Base-by-base conservation (phyloP, 2,329 filamentous ascomycete genomes). In the Onygena corvina region DNA sequence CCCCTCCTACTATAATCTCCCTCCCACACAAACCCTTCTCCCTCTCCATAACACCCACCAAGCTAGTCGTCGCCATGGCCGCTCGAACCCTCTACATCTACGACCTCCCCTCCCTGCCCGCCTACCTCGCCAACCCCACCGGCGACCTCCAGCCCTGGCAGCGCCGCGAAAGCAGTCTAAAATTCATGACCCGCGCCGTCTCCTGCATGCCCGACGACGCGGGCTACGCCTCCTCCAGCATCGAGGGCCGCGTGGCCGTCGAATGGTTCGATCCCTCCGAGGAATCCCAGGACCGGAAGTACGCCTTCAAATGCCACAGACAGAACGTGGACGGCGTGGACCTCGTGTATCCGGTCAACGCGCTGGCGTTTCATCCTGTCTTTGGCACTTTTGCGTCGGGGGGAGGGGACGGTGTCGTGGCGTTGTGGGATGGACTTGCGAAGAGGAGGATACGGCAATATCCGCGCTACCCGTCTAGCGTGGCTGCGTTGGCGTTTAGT, bases 221-320 rank as follows among this genome's bases (percentile, higher is more conserved):
- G 8, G 92, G 92, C 3, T 98, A 96, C 64, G 89, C 90, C 7
- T 90, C 84, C 1, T 86, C 80, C 51, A 89, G 83, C 60, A 98
- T 98, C 60, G 92, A 98, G 64, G 92, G 92, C 3, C 81, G 92
- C 58, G 88, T 98, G 1, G 90, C 89, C 0, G 92, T 98, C 1
- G 92, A 98, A 67, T 96, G 89, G 86, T 96, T 98, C 64, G 92
- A 96, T 62, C 86, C 92, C 12, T 86, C 81, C 3, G 73, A 80
- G 35, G 85, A 90, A 65, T 89, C 85, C 3, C 89, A 96, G 69
- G 83, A 85, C 33, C 79, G 89, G 57, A 96, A 95, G 67, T 98
- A 96, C 65, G 92, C 92, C 11, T 98, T 98, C 78, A 98, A 98
- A 68, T 98, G 92, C 68, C 92, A 98, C 68, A 79, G 92, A 3